Conservation (phyloP, 768 basidiomycete species). For the Lactarius sanguifluus region DNA sequence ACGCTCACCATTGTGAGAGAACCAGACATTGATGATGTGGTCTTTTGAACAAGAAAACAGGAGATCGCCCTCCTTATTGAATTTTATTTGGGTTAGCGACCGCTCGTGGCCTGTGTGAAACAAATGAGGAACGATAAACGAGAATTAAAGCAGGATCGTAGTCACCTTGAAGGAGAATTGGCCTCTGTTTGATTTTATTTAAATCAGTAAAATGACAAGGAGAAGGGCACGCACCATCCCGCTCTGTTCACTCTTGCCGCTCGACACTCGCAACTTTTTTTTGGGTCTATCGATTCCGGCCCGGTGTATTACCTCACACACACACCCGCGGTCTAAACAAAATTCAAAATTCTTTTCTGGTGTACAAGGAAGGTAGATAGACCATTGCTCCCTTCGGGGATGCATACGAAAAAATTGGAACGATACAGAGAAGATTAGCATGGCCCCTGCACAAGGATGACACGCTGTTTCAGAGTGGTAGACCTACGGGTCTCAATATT, state of each 20-base stretch:
- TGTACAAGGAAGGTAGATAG: background rate
- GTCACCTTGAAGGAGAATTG: background rate
- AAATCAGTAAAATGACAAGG: background rate
- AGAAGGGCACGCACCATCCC: background rate
- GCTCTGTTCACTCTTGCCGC: background rate
- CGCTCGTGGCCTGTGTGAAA: slow-evolving; percentile 84
- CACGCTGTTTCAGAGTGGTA: slow-evolving; percentile 98
- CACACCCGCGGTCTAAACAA: background rate
- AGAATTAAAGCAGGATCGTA: slow-evolving; percentile 39
- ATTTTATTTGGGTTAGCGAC: slow-evolving; percentile 95
- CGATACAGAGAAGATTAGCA: slow-evolving; percentile 99
- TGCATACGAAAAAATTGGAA: slow-evolving; percentile 99
- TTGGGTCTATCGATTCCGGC: background rate
- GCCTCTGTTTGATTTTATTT: background rate
- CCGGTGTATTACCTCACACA: background rate
- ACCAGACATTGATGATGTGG: slow-evolving; percentile 94
- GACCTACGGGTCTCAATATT: slow-evolving; percentile 47
- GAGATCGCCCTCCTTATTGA: slow-evolving; percentile 94
- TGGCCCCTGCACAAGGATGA: slow-evolving; percentile 99
- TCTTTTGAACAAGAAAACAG: slow-evolving; percentile 97
- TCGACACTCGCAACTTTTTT: background rate
- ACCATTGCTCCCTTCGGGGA: slow-evolving; percentile 74
- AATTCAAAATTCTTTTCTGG: background rate
- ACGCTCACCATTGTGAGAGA: slow-evolving; percentile 94
- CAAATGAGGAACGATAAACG: background rate